Conservation (phyloP, 306 rosid genomes). For the Cucumis cinereus region DNA sequence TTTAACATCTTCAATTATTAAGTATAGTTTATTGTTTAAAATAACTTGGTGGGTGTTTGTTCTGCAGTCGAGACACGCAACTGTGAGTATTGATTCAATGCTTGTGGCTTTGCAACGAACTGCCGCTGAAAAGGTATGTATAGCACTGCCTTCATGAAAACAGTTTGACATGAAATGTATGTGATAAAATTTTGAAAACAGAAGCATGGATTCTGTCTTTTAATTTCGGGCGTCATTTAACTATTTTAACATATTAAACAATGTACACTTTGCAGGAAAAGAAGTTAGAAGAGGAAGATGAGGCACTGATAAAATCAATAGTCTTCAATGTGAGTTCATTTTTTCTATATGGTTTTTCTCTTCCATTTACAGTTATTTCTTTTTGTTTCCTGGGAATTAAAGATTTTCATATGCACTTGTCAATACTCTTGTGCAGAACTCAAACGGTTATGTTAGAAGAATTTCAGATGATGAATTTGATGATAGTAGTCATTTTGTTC, state of each 20-base stretch:
- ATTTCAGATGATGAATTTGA: conserved; percentile 66
- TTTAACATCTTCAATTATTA: background rate
- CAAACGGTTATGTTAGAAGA: conserved; percentile 37
- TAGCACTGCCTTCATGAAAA: background rate
- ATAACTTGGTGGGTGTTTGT: background rate
- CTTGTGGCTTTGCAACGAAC: conserved; percentile 68
- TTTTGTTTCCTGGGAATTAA: background rate
- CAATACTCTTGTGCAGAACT: conserved; percentile 28
- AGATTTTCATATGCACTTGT: background rate
- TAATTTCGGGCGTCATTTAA: background rate
- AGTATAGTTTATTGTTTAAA: background rate
- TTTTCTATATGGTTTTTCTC: background rate
- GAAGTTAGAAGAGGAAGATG: conserved; percentile 78
- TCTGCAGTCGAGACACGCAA: conserved; percentile 87
- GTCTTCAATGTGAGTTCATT: conserved; percentile 40
- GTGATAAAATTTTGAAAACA: background rate
- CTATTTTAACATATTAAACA: background rate
- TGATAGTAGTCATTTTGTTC: conserved; percentile 4
- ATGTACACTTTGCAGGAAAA: conserved; percentile 37
- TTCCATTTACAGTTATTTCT: background rate
- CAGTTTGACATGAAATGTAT: background rate
- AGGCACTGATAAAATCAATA: conserved; percentile 60
- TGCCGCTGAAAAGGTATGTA: conserved; percentile 33
- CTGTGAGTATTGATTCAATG: conserved; percentile 77
- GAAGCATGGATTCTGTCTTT: background rate